Percentiles rank a stretch among this genome's conserved stretches.
Conservation (phyloP, 768 basidiomycete species). For the Suillus subalutaceus region DNA sequence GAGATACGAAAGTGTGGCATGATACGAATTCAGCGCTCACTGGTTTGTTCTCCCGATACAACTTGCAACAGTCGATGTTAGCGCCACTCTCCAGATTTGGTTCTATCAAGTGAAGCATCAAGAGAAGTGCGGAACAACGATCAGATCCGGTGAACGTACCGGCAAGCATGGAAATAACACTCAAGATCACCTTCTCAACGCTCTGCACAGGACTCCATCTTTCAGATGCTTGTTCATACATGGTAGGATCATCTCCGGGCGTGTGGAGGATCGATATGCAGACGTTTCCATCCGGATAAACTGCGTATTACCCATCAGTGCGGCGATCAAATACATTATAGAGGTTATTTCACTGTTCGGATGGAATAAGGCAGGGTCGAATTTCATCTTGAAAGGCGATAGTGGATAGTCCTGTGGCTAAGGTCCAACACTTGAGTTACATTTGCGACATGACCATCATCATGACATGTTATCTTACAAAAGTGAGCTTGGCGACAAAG, state of each 20-base stretch:
- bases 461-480: conserved; percentile 60
- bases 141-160: conserved; percentile 48
- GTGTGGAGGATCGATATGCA: conserved; percentile 98
- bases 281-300: conserved; percentile 94
- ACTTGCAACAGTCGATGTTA: conserved; percentile 96
- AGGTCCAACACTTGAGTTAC: conserved; percentile 8
- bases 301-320: conserved; percentile 42
- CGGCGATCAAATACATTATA: conserved; percentile 12
- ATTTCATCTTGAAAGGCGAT: conserved; percentile 99
- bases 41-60: conserved; percentile 85
- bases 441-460: conserved; percentile 12
- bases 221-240: conserved; percentile 95
- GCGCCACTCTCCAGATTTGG: conserved; percentile 98
- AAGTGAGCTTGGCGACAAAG: conserved; percentile 89
- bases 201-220: conserved; percentile 99
- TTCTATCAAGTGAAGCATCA: conserved; percentile 47
- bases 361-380: conserved; percentile 96
- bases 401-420: conserved; percentile 94
- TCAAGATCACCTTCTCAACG: conserved; percentile 94
- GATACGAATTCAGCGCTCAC: conserved; percentile 32
- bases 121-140: conserved; percentile 3
- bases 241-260: conserved; percentile 87
- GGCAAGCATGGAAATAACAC: conserved; percentile 96
- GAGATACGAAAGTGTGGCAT: background rate
- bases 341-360: conserved; percentile 80